These are phyloP conservation scores for Neophaeococcomyces aloes DNA, from an alignment of 2,329 filamentous ascomycete genomes.

Conservation along the genomic window DNA sequence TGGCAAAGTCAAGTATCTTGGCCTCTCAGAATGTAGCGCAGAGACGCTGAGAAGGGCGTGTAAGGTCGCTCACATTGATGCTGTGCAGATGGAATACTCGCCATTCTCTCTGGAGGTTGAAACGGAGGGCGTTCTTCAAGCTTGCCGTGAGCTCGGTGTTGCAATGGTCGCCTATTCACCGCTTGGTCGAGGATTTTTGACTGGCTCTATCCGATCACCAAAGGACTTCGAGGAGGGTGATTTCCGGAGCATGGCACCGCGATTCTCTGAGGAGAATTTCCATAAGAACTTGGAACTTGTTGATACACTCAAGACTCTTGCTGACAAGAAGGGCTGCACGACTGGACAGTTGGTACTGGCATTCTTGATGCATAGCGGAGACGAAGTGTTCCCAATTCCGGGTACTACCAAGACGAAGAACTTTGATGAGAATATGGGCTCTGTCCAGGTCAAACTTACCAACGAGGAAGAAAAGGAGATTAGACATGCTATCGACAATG, in stretches of 20 bases:
- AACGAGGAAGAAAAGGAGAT: constrained; percentile 27
- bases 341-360: constrained; percentile 50
- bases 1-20: constrained; percentile 44
- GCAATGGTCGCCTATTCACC: constrained; percentile 51
- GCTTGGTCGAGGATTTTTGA: constrained; percentile 47
- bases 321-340: constrained; percentile 45
- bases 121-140: constrained; percentile 26
- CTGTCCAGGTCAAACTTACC: constrained; percentile 19
- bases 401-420: constrained; percentile 22
- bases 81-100: constrained; percentile 43
- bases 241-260: constrained; percentile 37
- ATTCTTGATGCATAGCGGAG: constrained; percentile 51
- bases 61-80: constrained; percentile 38
- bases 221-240: constrained; percentile 36
- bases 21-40: constrained; percentile 38
- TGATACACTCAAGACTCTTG: constrained; percentile 39
- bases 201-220: constrained; percentile 33
- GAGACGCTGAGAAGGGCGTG: constrained; percentile 39
- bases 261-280: constrained; percentile 46
- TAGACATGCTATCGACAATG: constrained; percentile 19
- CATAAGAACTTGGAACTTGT: constrained; percentile 47
- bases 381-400: constrained; percentile 37
- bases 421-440: constrained; percentile 22
- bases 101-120: constrained; percentile 41
- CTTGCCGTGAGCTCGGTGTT: constrained; percentile 43